phyloP scores from a whole-genome alignment of 139 green algal genomes.

The Coccomyxa sp. region DNA sequence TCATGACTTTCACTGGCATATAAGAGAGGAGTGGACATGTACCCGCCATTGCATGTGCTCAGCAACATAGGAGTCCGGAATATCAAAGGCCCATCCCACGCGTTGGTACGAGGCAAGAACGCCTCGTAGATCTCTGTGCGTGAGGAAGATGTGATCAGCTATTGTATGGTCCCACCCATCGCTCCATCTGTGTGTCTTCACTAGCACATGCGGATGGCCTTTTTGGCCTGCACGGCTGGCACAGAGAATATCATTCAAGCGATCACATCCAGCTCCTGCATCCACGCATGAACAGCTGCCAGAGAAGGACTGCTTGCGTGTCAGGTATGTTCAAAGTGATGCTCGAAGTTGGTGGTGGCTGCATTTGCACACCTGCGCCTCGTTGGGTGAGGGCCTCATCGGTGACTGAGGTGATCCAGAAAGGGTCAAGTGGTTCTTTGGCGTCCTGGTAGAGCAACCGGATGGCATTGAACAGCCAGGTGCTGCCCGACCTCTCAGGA shows the following conservation, averaged over 20 bases:
- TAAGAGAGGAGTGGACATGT: no score
- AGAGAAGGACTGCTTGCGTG: no score
- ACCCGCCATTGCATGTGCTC: constrained; percentile 30
- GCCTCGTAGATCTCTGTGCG: constrained; percentile 26
- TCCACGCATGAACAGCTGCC: no score
- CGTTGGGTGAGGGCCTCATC: constrained; percentile 10
- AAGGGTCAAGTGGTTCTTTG: constrained; percentile 25
- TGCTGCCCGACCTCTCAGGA: constrained; percentile 32
- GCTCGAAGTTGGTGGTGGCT: not conserved
- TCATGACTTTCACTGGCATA: no score
- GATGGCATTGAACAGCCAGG: constrained; percentile 41
- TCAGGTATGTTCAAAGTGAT: no score
- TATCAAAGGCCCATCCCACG: constrained; percentile 27
- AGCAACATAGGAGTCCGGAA: constrained; percentile 19
- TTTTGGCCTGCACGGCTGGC: not conserved
- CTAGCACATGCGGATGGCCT: constrained; percentile 16
- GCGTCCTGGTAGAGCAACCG: constrained; percentile 25
- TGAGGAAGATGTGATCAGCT: constrained; percentile 27
- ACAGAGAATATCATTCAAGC: no score
- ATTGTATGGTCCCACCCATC: not conserved
- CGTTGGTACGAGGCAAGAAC: constrained; percentile 31
- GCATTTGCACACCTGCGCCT: not conserved
- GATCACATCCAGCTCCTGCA: constrained; percentile 1
- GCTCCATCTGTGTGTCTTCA: constrained; percentile 40
- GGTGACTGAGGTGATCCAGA: constrained; percentile 25